Conservation (phyloP, 768 basidiomycete genomes). For the Lactarius sp. region DNA sequence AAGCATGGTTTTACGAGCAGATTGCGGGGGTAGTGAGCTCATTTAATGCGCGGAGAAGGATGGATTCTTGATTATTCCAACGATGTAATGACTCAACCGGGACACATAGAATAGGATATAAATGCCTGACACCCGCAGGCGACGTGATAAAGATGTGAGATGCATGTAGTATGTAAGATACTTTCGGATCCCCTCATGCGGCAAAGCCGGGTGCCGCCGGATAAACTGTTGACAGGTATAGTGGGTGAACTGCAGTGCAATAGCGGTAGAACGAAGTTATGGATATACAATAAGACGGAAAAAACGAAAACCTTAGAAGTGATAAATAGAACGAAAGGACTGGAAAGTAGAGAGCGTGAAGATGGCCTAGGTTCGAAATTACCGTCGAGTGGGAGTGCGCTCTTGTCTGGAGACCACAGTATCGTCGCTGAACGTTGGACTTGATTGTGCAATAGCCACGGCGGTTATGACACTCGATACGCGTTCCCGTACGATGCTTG, state of each 20-base stretch:
- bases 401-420: slow-evolving; percentile 29
- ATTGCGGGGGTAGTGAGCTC: slow-evolving; percentile 71
- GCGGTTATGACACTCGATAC: slow-evolving; percentile 52
- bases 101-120: slow-evolving; percentile 15
- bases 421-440: slow-evolving; percentile 39
- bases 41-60: slow-evolving; percentile 68
- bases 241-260: slow-evolving; percentile 3
- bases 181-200: neutral
- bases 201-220: slow-evolving; percentile 10
- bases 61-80: slow-evolving; percentile 43
- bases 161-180: slow-evolving; percentile 18
- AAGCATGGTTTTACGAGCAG: slow-evolving; percentile 77
- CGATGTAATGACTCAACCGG: slow-evolving; percentile 3
- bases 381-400: neutral
- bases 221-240: slow-evolving; percentile 7
- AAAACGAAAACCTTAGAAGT: slow-evolving; percentile 15
- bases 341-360: neutral
- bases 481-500: slow-evolving; percentile 46
- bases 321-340: slow-evolving; percentile 18
- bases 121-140: slow-evolving; percentile 13
- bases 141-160: slow-evolving; percentile 13
- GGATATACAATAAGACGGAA: slow-evolving; percentile 1
- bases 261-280: slow-evolving; percentile 1
- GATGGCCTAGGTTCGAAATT: neutral
- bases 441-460: slow-evolving; percentile 36